phyloP scores from a whole-genome alignment of 495 filamentous ascomycete species.

The Daldinia caldariorum region DNA sequence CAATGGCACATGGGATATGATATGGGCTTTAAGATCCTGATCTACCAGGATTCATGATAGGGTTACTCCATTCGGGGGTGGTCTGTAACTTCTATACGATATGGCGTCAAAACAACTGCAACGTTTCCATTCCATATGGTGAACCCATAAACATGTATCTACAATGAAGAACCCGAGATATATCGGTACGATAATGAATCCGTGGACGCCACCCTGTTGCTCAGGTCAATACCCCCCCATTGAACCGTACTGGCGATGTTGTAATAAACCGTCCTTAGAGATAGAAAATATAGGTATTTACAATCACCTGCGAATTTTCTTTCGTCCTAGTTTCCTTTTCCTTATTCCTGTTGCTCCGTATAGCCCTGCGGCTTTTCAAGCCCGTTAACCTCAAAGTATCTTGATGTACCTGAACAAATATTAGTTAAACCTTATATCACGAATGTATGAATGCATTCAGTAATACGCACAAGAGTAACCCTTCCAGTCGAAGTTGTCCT shows the following conservation, averaged over 20 bases:
- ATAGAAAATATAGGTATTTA: constrained; percentile 38
- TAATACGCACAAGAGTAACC: constrained; percentile 84
- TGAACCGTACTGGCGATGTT: constrained; percentile 41
- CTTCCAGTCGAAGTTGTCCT: constrained; percentile 99
- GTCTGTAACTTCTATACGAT: constrained; percentile 29
- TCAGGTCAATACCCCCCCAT: constrained; percentile 43
- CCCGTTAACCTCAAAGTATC: constrained; percentile 83
- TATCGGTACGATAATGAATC: constrained; percentile 43
- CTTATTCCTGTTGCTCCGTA: constrained; percentile 71
- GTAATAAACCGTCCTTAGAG: constrained; percentile 38
- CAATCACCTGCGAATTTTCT: constrained; percentile 23
- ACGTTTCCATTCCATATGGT: constrained; percentile 34
- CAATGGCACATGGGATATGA: not conserved
- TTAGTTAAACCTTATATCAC: constrained; percentile 23
- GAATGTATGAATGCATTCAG: not conserved
- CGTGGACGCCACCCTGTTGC: constrained; percentile 45
- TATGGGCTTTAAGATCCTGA: not conserved
- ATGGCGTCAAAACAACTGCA: constrained; percentile 24
- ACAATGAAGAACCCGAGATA: constrained; percentile 49
- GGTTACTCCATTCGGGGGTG: not conserved
- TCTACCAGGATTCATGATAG: not conserved
- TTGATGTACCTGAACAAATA: constrained; percentile 69
- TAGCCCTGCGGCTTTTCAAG: constrained; percentile 84
- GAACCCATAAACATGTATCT: constrained; percentile 45
- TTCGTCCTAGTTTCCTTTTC: constrained; percentile 16